Evolutionary conservation across 2,329 filamentous ascomycete species (phyloP), one percentile per base, ranked within the genome.

Genomic region (Stachybotrys echinatus): DNA sequence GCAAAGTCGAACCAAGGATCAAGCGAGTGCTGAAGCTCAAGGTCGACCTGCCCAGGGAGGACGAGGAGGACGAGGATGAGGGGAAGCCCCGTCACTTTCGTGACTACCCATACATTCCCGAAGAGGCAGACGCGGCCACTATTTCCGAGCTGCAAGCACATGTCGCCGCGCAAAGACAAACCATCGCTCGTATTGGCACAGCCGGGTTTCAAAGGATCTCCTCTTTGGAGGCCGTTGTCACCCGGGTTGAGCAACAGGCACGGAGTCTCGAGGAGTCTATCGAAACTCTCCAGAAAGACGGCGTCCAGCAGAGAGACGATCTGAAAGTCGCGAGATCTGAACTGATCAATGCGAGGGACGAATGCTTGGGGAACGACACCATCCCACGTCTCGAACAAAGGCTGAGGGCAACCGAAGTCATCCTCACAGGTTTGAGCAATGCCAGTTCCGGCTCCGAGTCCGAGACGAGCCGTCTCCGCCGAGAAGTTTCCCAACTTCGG

Each of bases 141-240:
- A 46, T 70, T 18, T 22, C 59, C 34, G 57, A 58, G n/a, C 55
- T 71, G n/a, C 62, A 68, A 34, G 52, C 59, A 20, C 57, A 69
- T 23, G 47, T 74, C 5, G 60, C 67, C 34, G 50, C 54, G 3
- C 68, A 72, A 44, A 55, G 60, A 37, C 61, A 63, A 38, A 61
- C 69, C 18, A 68, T 72, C 50, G 59, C 65, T 7, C 64, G 62
- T 27, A 65, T 74, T 42, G 66, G 70, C 49, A 64, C 55, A 21
- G 62, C 66, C 6, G 70, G 69, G 2, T 63, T 61, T 50, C 67
- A 68, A 39, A 61, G 70, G 40, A 61, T 70, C 12, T 63, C 69
- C 7, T 61, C 64, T 2, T 66, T 73, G 45, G 65, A 71, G 19
- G 61, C 61, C 12, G 59, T 63, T 21, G 58, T 72, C 10, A 50